A percentile compares a stretch with the other conserved stretches of the same genome.
phyloP scores from a whole-genome alignment of 768 basidiomycete species.

The Tylopilus subfusipes region DNA sequence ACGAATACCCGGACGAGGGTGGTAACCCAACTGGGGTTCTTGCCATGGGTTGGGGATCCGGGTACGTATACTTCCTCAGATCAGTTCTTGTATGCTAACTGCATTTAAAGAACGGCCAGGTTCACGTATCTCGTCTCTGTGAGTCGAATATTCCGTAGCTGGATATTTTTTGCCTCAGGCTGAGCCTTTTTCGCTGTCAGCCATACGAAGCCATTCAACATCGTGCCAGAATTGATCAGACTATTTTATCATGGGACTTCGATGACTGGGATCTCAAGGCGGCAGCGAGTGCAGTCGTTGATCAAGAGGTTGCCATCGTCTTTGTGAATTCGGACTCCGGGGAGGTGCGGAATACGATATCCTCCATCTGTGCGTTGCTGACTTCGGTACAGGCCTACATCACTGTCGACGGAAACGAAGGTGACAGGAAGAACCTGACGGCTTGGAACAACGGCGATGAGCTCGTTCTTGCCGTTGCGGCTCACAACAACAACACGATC shows the following conservation, averaged over 20 bases:
- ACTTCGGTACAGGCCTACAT: constrained; percentile 40
- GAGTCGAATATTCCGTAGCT: constrained; percentile 19
- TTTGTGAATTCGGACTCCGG: constrained; percentile 84
- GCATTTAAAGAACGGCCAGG: constrained; percentile 49
- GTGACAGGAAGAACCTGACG: constrained; percentile 38
- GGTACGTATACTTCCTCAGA: constrained; percentile 32
- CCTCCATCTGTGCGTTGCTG: neutral
- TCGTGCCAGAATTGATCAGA: constrained; percentile 64
- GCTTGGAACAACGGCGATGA: constrained; percentile 37
- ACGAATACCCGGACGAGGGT: constrained; percentile 60
- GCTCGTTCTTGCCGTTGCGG: constrained; percentile 55
- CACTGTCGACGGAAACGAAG: constrained; percentile 53
- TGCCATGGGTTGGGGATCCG: constrained; percentile 93
- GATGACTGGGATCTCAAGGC: constrained; percentile 60
- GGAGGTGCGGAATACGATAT: constrained; percentile 41
- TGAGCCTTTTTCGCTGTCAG: constrained; percentile 26
- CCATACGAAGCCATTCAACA: constrained; percentile 80
- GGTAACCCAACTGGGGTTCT: constrained; percentile 64
- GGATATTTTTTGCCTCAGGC: neutral
- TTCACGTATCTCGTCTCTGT: constrained; percentile 80
- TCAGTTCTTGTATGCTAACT: neutral
- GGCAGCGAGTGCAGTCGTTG: constrained; percentile 46
- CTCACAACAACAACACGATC: constrained; percentile 69
- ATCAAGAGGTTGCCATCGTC: constrained; percentile 67
- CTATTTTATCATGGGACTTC: constrained; percentile 65